Conservation (phyloP, 257 asterid genomes). For the Nicotiana otophora region DNA sequence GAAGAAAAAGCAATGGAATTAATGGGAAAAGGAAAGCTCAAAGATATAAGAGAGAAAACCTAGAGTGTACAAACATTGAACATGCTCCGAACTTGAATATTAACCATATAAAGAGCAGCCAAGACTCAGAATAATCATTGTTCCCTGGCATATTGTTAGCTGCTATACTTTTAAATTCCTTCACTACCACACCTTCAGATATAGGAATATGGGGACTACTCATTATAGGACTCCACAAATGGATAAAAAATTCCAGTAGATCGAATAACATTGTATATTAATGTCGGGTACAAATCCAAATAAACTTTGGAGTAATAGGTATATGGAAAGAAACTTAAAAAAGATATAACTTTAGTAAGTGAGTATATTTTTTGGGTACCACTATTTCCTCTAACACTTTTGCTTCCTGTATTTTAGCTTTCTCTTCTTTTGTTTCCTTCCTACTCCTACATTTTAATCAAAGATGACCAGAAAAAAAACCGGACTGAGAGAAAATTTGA, state of each 20-base stretch:
- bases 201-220: neutral
- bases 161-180: neutral
- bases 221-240: neutral
- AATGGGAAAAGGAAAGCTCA: constrained; percentile 35
- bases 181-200: neutral
- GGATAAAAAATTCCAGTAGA: neutral
- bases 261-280: too few species aligned
- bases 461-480: too few species aligned
- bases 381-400: too few species aligned
- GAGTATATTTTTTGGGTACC: too few species aligned
- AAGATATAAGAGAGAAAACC: neutral
- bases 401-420: too few species aligned
- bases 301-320: too few species aligned
- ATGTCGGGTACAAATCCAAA: neutral
- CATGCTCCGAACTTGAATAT: constrained; percentile 14
- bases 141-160: neutral
- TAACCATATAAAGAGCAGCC: constrained; percentile 7
- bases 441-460: too few species aligned
- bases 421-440: too few species aligned
- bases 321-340: too few species aligned
- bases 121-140: neutral
- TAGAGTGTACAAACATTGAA: constrained; percentile 27
- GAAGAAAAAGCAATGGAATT: constrained; percentile 27
- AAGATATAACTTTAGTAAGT: too few species aligned
- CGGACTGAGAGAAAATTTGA: too few species aligned